A percentile compares a stretch with the other conserved stretches of the same genome.
phyloP scores from a whole-genome alignment of 495 filamentous ascomycete species.

The Penicillium goetzii region DNA sequence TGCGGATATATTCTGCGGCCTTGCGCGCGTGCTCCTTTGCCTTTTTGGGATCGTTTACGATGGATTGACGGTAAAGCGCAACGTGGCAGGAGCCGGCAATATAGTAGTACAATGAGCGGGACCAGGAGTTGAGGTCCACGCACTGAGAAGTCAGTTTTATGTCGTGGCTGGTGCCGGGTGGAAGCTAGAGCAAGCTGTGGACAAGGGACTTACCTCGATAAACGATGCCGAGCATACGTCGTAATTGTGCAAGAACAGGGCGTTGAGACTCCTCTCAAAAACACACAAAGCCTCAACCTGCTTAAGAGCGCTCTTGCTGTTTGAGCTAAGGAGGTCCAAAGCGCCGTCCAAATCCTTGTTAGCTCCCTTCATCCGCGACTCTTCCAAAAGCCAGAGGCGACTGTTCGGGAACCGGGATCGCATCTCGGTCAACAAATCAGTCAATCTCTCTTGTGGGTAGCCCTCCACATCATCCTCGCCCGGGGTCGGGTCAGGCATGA shows the following conservation, averaged over 20 bases:
- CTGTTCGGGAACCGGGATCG: slow-evolving; percentile 77
- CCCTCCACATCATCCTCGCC: slow-evolving; percentile 61
- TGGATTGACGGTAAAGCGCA: slow-evolving; percentile 71
- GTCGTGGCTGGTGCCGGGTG: not conserved
- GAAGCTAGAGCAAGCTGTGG: not conserved
- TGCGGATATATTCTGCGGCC: slow-evolving; percentile 70
- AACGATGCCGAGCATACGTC: slow-evolving; percentile 72
- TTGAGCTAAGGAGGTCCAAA: slow-evolving; percentile 61
- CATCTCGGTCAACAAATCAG: slow-evolving; percentile 72
- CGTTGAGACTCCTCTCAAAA: slow-evolving; percentile 82
- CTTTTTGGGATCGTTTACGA: slow-evolving; percentile 48
- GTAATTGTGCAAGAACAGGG: slow-evolving; percentile 79
- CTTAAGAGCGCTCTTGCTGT: slow-evolving; percentile 72
- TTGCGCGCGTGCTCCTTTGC: slow-evolving; percentile 60
- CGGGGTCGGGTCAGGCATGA: slow-evolving; percentile 63
- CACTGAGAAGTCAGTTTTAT: slow-evolving; percentile 48
- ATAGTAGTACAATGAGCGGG: slow-evolving; percentile 86
- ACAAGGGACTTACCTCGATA: slow-evolving; percentile 50
- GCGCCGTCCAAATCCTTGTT: slow-evolving; percentile 70
- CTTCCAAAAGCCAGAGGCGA: slow-evolving; percentile 86
- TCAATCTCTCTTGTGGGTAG: slow-evolving; percentile 73
- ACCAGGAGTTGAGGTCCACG: slow-evolving; percentile 88
- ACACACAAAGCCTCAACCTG: slow-evolving; percentile 79
- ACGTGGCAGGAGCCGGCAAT: slow-evolving; percentile 78
- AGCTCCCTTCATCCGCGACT: slow-evolving; percentile 76